Conservation (phyloP, 352 stramenopile genomes). For the Albugo candida region DNA sequence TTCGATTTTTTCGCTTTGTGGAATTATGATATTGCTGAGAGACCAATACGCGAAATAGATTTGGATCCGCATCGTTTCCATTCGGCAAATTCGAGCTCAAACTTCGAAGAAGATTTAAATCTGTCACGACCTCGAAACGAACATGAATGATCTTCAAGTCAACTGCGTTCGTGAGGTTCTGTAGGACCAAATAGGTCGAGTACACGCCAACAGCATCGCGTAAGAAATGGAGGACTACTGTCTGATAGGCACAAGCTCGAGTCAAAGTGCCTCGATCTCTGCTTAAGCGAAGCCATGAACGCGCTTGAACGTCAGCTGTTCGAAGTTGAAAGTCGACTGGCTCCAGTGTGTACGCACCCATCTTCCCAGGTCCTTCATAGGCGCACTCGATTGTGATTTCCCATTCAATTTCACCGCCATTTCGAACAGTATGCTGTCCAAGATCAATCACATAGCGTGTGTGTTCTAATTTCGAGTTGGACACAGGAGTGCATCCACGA, state of each 20-base stretch:
- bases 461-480: conserved; percentile 64
- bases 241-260: conserved; percentile 55
- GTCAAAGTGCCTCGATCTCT: conserved; percentile 60
- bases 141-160: conserved; percentile 79
- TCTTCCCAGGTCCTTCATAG: conserved; percentile 18
- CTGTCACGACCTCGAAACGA: conserved; percentile 66
- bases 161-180: conserved; percentile 61
- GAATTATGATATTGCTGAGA: conserved; percentile 31
- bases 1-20: conserved; percentile 27
- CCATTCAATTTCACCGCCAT: conserved; percentile 75
- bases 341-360: conserved; percentile 18
- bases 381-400: conserved; percentile 74
- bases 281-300: conserved; percentile 64
- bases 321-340: conserved; percentile 58
- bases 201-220: conserved; percentile 66
- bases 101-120: conserved; percentile 63
- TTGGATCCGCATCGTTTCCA: conserved; percentile 14
- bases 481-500: conserved; percentile 58
- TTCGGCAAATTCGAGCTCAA: conserved; percentile 36
- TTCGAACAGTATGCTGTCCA: conserved; percentile 71
- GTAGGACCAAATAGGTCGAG: conserved; percentile 69
- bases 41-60: conserved; percentile 70
- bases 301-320: conserved; percentile 50
- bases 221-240: conserved; percentile 64
- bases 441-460: conserved; percentile 75